Conservation (phyloP, 2,329 filamentous ascomycete species). For the Sclerotinia trifoliorum region DNA sequence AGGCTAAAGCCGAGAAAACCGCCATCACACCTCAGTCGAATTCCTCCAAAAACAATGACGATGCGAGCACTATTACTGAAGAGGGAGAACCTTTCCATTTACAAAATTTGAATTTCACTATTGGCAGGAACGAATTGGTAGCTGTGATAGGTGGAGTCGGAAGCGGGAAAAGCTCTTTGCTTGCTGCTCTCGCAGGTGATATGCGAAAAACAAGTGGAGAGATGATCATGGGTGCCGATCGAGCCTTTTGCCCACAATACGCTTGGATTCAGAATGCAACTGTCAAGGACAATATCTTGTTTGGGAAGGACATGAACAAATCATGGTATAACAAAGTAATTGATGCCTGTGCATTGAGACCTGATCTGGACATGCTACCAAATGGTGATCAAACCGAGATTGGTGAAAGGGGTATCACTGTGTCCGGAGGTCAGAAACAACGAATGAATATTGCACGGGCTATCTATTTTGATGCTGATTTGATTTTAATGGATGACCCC, state of each 20-base stretch:
- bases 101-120: constrained; percentile 62
- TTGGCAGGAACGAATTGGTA: constrained; percentile 73
- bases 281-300: constrained; percentile 84
- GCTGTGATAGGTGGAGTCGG: constrained; percentile 89
- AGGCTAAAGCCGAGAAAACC: constrained; percentile 42
- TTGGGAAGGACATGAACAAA: constrained; percentile 74
- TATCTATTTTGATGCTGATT: constrained; percentile 67
- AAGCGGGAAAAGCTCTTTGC: constrained; percentile 84
- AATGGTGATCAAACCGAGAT: constrained; percentile 88
- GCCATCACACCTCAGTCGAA: constrained; percentile 36
- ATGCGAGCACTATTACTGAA: constrained; percentile 56
- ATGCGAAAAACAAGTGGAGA: constrained; percentile 82
- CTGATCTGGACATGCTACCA: constrained; percentile 91
- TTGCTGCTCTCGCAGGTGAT: constrained; percentile 86
- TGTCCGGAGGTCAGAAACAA: constrained; percentile 94
- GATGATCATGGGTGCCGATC: constrained; percentile 71
- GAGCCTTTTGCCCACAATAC: constrained; percentile 93
- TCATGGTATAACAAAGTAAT: constrained; percentile 68
- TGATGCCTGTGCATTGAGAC: constrained; percentile 72
- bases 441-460: constrained; percentile 88
- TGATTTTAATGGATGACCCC: constrained; percentile 69
- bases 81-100: constrained; percentile 67
- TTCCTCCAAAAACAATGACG: constrained; percentile 47
- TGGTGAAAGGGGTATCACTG: constrained; percentile 90
- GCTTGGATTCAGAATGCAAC: constrained; percentile 96